A percentile compares a stretch with the other conserved stretches of the same genome.
Conservation (phyloP, 257 asterid species). For the Thymus mandschuricus region DNA sequence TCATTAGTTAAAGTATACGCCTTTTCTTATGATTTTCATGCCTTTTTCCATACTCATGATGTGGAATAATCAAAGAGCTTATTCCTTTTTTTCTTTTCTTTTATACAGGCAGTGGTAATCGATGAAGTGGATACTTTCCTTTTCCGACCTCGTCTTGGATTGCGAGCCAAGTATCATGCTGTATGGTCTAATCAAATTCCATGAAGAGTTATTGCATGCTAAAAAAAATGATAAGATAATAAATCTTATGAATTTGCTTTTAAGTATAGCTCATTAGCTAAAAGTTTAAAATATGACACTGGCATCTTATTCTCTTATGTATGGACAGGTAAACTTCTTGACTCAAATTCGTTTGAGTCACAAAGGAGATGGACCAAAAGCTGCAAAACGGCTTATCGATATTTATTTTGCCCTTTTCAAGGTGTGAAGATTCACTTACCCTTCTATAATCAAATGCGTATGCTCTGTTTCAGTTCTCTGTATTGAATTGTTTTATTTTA, state of each 20-base stretch:
- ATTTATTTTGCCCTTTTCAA: slow-evolving; percentile 93
- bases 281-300: neutral
- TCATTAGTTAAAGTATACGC: neutral
- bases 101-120: slow-evolving; percentile 81
- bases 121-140: slow-evolving; percentile 95
- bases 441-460: neutral
- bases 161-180: slow-evolving; percentile 89
- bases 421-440: slow-evolving; percentile 39
- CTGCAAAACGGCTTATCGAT: slow-evolving; percentile 89
- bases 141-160: slow-evolving; percentile 89
- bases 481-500: slow-evolving; percentile 17
- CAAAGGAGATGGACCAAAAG: slow-evolving; percentile 92
- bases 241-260: neutral
- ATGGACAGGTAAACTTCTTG: slow-evolving; percentile 77
- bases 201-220: neutral
- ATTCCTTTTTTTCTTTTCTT: slow-evolving; percentile 1
- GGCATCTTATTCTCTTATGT: slow-evolving; percentile 27
- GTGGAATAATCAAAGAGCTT: neutral
- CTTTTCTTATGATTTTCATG: neutral
- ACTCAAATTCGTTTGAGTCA: slow-evolving; percentile 85
- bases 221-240: neutral
- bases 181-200: slow-evolving; percentile 48
- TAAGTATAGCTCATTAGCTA: neutral
- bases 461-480: neutral
- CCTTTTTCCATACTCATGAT: slow-evolving; percentile 21